Conservation (phyloP, 306 rosid species). For the Ormosia emarginata region DNA sequence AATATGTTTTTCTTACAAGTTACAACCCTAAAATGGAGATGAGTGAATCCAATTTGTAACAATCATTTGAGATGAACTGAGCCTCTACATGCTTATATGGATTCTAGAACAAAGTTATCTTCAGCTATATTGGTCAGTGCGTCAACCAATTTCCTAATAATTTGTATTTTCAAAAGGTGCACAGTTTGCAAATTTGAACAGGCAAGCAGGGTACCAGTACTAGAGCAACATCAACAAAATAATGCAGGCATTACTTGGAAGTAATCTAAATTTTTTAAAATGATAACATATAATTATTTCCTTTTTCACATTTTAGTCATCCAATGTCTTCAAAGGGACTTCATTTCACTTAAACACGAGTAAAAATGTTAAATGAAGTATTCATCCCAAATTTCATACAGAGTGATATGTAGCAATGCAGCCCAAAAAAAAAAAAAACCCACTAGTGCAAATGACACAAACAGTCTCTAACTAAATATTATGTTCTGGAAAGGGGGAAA, state of each 20-base stretch:
- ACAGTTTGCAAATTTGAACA: not conserved
- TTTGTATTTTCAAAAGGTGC: not conserved
- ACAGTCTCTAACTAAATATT: not conserved
- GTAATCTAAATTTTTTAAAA: not conserved
- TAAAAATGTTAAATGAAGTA: not conserved
- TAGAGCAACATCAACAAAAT: not conserved
- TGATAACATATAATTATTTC: not conserved
- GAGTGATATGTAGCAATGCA: not conserved
- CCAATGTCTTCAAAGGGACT: not conserved
- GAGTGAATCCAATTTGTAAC: constrained; percentile 2
- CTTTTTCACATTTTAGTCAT: not conserved
- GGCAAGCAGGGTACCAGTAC: not conserved
- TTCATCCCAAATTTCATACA: not conserved
- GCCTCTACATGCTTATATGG: not conserved
- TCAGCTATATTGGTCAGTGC: not conserved
- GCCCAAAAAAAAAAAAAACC: not conserved
- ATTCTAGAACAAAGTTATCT: not conserved
- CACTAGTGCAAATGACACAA: not conserved
- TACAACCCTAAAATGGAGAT: not conserved
- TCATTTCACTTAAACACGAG: not conserved
- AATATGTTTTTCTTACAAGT: not conserved
- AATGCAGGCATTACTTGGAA: not conserved
- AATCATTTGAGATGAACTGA: not conserved
- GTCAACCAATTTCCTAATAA: not conserved
- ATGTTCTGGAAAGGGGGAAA: not conserved